phyloP scores from a whole-genome alignment of 2,329 filamentous ascomycete species.

The Claviceps lovelessii region DNA sequence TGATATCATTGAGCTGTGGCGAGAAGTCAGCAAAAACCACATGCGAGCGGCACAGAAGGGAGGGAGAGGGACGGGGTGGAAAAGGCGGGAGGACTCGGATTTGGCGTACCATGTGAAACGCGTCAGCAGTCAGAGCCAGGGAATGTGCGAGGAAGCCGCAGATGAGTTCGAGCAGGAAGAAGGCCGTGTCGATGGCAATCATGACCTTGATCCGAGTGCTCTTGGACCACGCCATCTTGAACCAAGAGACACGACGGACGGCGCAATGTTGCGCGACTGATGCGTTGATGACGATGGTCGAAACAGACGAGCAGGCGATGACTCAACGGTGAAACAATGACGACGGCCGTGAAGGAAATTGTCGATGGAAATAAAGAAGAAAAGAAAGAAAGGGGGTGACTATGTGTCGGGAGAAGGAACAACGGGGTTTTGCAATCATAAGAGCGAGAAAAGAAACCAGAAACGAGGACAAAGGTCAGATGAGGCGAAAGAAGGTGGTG shows the following conservation, averaged over 20 bases:
- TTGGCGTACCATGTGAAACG: constrained; percentile 77
- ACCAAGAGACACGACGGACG: neutral
- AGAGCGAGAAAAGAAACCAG: too few species aligned
- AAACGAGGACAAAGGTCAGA: too few species aligned
- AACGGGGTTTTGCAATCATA: too few species aligned
- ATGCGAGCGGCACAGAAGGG: neutral
- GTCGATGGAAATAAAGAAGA: too few species aligned
- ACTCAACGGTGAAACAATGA: neutral
- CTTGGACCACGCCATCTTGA: constrained; percentile 75
- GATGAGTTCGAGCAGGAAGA: constrained; percentile 81
- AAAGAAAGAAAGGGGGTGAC: neutral
- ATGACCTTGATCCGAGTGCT: constrained; percentile 84
- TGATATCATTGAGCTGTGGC: constrained; percentile 78
- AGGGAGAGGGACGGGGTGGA: neutral
- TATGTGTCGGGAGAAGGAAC: neutral
- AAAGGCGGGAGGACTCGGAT: too few species aligned
- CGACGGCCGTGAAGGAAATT: neutral
- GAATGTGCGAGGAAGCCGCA: constrained; percentile 80
- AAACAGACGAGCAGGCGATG: neutral
- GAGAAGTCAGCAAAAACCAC: constrained; percentile 1
- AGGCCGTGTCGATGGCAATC: constrained; percentile 74
- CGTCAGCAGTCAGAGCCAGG: constrained; percentile 85
- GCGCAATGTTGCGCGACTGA: neutral
- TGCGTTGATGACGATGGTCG: neutral
- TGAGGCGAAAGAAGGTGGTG: too few species aligned